A percentile compares a stretch with the other conserved stretches of the same genome.
These are phyloP conservation scores for Dacryopinax spathularia DNA, from an alignment of 768 basidiomycete genomes.

Conservation along the genomic window DNA sequence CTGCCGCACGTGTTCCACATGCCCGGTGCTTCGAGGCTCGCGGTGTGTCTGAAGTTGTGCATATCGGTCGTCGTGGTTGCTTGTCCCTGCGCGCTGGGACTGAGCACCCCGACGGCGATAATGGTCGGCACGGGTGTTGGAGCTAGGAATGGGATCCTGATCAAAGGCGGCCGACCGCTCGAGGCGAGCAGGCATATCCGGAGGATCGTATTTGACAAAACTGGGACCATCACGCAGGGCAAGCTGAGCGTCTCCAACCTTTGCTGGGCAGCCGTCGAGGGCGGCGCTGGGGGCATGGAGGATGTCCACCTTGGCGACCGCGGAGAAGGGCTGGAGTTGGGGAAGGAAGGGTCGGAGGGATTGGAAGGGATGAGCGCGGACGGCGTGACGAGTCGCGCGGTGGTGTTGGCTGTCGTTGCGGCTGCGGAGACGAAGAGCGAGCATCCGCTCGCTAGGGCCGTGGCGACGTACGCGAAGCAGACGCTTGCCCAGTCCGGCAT, in stretches of 20 bases:
- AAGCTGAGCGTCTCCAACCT: conserved; percentile 69
- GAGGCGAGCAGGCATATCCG: conserved; percentile 78
- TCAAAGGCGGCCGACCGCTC: conserved; percentile 90
- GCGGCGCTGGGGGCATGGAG: conserved; percentile 17
- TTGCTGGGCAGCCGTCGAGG: conserved; percentile 41
- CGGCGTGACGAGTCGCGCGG: conserved; percentile 42
- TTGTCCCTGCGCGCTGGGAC: conserved; percentile 91
- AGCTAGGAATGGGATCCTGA: conserved; percentile 90
- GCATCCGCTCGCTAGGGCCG: conserved; percentile 89
- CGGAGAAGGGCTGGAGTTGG: too few species aligned
- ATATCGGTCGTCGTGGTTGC: conserved; percentile 97
- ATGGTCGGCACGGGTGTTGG: conserved; percentile 99
- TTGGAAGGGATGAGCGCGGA: conserved; percentile 37
- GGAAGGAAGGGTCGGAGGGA: not conserved
- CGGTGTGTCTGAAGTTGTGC: conserved; percentile 89
- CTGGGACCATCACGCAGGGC: conserved; percentile 92
- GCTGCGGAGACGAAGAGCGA: conserved; percentile 85
- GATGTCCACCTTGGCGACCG: conserved; percentile 24
- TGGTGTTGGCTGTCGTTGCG: conserved; percentile 66
- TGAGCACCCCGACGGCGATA: conserved; percentile 94
- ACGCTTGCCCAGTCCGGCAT: conserved; percentile 31
- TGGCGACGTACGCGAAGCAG: conserved; percentile 68
- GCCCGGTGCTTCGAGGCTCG: conserved; percentile 71
- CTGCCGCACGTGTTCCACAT: conserved; percentile 76
- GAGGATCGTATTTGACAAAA: conserved; percentile 86